Evolutionary conservation across 306 rosid species (phyloP).

Genomic region (Potentilla sterilis): DNA sequence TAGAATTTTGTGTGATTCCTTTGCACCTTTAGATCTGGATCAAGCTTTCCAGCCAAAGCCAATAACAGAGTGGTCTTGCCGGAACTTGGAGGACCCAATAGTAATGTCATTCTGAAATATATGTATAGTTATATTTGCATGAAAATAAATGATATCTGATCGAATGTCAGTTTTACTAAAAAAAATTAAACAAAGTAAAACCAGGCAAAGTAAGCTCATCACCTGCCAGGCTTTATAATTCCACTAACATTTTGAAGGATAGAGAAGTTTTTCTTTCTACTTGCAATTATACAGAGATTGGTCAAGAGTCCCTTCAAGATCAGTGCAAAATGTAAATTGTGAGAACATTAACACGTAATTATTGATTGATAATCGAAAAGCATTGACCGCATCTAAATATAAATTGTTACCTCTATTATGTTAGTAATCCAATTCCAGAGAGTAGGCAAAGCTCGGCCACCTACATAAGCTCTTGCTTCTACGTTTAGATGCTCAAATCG

Average conservation of each 20-base stretch:
- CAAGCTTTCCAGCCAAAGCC: constrained; percentile 55
- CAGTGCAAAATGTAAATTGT: neutral
- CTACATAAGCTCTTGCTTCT: constrained; percentile 45
- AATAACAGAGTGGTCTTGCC: constrained; percentile 49
- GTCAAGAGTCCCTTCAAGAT: constrained; percentile 32
- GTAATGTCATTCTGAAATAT: constrained; percentile 42
- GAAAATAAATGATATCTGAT: neutral
- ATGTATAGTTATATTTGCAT: too few relatives aligned
- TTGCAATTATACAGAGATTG: constrained; percentile 26
- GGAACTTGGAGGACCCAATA: constrained; percentile 56
- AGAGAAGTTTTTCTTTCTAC: constrained; percentile 30
- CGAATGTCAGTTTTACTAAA: neutral
- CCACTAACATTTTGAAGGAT: constrained; percentile 41
- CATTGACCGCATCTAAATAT: neutral
- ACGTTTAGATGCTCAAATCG: constrained; percentile 51
- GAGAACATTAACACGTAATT: constrained; percentile 16
- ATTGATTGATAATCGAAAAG: constrained; percentile 10
- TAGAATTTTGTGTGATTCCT: neutral
- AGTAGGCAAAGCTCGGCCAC: constrained; percentile 39
- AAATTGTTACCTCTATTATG: constrained; percentile 22
- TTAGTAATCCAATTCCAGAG: constrained; percentile 10
- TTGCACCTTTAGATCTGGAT: constrained; percentile 29
- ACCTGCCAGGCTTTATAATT: constrained; percentile 46
- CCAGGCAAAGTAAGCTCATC: constrained; percentile 1
- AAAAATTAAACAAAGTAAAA: neutral